Evolutionary conservation across 768 basidiomycete species (phyloP).

Genomic region (Pholiota microspora): DNA sequence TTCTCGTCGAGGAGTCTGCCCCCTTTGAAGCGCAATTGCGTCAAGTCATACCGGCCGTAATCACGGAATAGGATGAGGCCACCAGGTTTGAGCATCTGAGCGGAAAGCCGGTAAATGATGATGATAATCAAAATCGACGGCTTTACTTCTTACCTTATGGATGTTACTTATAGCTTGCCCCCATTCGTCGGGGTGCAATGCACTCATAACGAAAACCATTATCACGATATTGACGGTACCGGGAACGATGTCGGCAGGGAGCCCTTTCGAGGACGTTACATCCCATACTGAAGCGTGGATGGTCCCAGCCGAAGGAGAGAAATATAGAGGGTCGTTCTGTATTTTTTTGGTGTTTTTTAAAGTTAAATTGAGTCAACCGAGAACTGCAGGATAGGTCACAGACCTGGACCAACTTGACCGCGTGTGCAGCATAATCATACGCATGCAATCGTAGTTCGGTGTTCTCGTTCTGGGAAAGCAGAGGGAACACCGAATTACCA

Average conservation of each 20-base stretch:
- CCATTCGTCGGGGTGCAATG: conserved; percentile 95
- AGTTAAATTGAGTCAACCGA: neutral
- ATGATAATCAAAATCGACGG: neutral
- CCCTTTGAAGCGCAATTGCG: conserved; percentile 90
- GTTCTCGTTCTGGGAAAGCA: conserved; percentile 82
- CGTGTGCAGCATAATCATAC: conserved; percentile 89
- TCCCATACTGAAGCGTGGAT: conserved; percentile 91
- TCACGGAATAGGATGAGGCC: conserved; percentile 86
- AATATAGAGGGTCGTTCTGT: conserved; percentile 74
- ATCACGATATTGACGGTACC: conserved; percentile 83
- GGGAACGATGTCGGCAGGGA: conserved; percentile 64
- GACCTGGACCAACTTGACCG: conserved; percentile 88
- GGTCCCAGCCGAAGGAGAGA: conserved; percentile 60
- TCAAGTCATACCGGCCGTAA: conserved; percentile 93
- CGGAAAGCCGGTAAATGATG: neutral
- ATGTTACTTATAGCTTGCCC: conserved; percentile 76
- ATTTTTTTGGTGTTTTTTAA: too few relatives aligned
- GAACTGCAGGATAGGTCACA: conserved; percentile 12
- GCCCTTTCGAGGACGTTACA: conserved; percentile 57
- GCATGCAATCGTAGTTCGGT: conserved; percentile 71
- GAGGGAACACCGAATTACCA: conserved; percentile 92
- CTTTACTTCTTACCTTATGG: conserved; percentile 39
- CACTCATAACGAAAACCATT: conserved; percentile 93
- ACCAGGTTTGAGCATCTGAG: conserved; percentile 85
- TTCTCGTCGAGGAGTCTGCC: conserved; percentile 89